These are phyloP conservation scores for Metschnikowia anglica DNA, from an alignment of 805 yeast species.

Conservation along the genomic window DNA sequence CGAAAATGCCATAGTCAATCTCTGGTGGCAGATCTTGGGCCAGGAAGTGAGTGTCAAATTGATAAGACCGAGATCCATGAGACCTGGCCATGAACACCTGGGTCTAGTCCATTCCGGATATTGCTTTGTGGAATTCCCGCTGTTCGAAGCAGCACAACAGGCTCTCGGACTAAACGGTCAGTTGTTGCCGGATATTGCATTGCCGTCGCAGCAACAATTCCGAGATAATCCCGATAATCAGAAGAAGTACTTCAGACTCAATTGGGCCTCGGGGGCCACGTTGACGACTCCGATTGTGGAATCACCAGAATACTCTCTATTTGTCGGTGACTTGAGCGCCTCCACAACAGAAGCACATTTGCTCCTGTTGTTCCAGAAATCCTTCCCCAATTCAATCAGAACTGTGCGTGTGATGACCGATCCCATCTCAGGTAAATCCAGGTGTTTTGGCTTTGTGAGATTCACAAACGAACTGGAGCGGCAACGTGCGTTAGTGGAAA, in stretches of 20 bases:
- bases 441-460: slow-evolving; percentile 81
- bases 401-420: slow-evolving; percentile 87
- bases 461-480: slow-evolving; percentile 71
- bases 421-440: slow-evolving; percentile 71
- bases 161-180: slow-evolving; percentile 68
- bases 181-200: slow-evolving; percentile 56
- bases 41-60: slow-evolving; percentile 64
- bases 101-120: slow-evolving; percentile 52
- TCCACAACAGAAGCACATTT: slow-evolving; percentile 79
- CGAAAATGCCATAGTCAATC: slow-evolving; percentile 51
- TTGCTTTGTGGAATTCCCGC: slow-evolving; percentile 74
- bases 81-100: slow-evolving; percentile 16
- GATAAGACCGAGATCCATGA: slow-evolving; percentile 46
- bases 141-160: slow-evolving; percentile 65
- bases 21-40: slow-evolving; percentile 59
- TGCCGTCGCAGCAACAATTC: slow-evolving; percentile 42
- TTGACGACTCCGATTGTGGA: slow-evolving; percentile 67
- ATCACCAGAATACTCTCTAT: slow-evolving; percentile 72
- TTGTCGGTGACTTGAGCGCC: slow-evolving; percentile 82
- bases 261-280: slow-evolving; percentile 86
- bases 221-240: slow-evolving; percentile 46
- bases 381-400: slow-evolving; percentile 61
- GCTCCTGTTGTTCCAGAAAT: slow-evolving; percentile 66
- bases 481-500: slow-evolving; percentile 63
- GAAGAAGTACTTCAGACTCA: slow-evolving; percentile 66